A percentile compares a stretch with the other conserved stretches of the same genome.
Conservation (phyloP, 169 alveolate species). For the Plasmodium chabaudi region DNA sequence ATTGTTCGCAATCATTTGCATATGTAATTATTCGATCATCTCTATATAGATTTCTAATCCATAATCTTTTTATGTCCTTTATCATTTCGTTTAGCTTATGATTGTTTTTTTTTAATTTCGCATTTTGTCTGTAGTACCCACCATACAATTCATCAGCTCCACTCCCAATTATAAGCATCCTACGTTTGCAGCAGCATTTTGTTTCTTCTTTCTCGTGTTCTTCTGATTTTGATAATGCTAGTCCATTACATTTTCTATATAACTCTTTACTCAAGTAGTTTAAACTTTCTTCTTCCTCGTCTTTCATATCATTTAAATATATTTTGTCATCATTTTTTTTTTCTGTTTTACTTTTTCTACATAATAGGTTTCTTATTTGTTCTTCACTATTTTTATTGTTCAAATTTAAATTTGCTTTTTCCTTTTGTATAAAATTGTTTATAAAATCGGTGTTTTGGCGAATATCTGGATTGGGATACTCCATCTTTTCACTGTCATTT, state of each 20-base stretch:
- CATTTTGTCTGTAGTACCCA: conserved; percentile 84
- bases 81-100: conserved; percentile 28
- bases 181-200: conserved; percentile 11
- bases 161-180: conserved; percentile 79
- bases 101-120: background rate
- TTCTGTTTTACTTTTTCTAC: conserved; percentile 3
- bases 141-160: conserved; percentile 87
- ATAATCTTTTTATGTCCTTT: conserved; percentile 80
- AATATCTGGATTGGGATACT: background rate
- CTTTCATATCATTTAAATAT: background rate
- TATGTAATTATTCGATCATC: conserved; percentile 81
- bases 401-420: background rate
- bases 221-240: background rate
- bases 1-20: conserved; percentile 53
- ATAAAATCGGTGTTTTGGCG: no score
- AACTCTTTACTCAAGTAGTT: conserved; percentile 6
- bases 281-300: background rate
- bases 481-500: background rate
- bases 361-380: conserved; percentile 38
- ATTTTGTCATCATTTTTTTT: conserved; percentile 6
- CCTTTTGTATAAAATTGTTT: background rate
- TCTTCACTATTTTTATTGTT: background rate
- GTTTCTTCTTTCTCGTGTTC: background rate
- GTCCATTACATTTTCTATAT: background rate
- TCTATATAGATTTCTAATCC: conserved; percentile 84